These are phyloP conservation scores for Physocladia obscura DNA, from an alignment of 192 early-diverging fungal species.

Conservation along the genomic window DNA sequence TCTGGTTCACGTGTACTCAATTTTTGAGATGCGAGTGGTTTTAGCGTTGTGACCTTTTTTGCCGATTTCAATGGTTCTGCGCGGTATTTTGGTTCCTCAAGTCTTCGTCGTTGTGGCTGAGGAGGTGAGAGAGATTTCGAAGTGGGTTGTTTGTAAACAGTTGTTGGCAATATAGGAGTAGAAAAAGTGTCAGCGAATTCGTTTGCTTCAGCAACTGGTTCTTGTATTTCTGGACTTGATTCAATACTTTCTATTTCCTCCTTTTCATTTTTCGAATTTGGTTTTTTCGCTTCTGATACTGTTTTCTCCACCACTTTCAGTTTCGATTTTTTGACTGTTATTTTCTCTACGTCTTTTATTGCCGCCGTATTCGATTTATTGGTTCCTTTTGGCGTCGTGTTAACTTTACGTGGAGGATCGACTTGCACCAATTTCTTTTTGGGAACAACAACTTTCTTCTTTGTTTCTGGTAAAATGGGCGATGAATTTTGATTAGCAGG, in stretches of 20 bases:
- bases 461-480: too few species aligned
- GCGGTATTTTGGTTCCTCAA: background rate
- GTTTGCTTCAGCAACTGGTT: too few species aligned
- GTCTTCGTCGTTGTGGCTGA: too few species aligned
- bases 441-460: background rate
- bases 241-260: background rate
- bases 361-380: too few species aligned
- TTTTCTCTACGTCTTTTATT: background rate
- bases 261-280: too few species aligned
- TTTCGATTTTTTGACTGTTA: conserved; percentile 1
- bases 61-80: background rate
- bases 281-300: background rate
- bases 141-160: too few species aligned
- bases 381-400: too few species aligned
- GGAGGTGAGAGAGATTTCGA: background rate
- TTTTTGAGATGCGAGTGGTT: background rate
- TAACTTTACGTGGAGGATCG: conserved; percentile 12
- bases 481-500: too few species aligned
- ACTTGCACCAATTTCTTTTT: conserved; percentile 16
- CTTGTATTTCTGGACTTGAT: background rate
- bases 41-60: conserved; percentile 2
- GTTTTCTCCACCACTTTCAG: background rate
- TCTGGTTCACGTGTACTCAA: background rate
- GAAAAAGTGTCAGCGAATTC: too few species aligned
- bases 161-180: too few species aligned